A percentile compares a stretch with the other conserved stretches of the same genome.
Evolutionary conservation across 177 flowering plant genomes (phyloP).

Genomic region (Telopea speciosissima): DNA sequence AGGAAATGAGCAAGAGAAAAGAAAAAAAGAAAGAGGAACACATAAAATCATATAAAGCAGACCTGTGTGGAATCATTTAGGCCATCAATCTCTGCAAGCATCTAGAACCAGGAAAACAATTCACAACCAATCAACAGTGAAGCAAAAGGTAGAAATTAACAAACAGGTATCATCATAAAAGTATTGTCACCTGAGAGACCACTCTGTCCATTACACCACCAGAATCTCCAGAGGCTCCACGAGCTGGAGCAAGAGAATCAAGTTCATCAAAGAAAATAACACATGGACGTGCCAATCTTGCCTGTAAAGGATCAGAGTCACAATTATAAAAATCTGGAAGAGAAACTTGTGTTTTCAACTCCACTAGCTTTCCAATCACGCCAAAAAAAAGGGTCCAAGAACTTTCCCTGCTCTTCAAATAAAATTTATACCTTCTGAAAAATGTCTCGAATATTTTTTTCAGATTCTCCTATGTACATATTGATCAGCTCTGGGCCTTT

Average conservation of each 20-base stretch:
- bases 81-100: constrained; percentile 99
- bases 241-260: constrained; percentile 97
- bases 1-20: background rate
- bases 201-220: constrained; percentile 99
- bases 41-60: background rate
- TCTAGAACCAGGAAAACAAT: constrained; percentile 34
- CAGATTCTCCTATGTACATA: constrained; percentile 43
- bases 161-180: background rate
- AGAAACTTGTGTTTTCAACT: background rate
- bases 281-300: constrained; percentile 95
- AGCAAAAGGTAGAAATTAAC: constrained; percentile 5
- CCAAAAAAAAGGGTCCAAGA: background rate
- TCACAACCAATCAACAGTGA: background rate
- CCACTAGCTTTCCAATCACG: background rate
- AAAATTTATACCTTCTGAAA: constrained; percentile 71
- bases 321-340: background rate
- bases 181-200: constrained; percentile 76
- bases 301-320: constrained; percentile 38
- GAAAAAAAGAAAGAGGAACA: background rate
- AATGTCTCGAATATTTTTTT: constrained; percentile 79
- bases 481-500: constrained; percentile 96
- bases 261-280: constrained; percentile 98
- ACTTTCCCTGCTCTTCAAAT: background rate
- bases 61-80: constrained; percentile 89
- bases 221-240: constrained; percentile 99